Evolutionary conservation across 495 filamentous ascomycete species (phyloP).

Genomic region (Bathelium albidoporum): DNA sequence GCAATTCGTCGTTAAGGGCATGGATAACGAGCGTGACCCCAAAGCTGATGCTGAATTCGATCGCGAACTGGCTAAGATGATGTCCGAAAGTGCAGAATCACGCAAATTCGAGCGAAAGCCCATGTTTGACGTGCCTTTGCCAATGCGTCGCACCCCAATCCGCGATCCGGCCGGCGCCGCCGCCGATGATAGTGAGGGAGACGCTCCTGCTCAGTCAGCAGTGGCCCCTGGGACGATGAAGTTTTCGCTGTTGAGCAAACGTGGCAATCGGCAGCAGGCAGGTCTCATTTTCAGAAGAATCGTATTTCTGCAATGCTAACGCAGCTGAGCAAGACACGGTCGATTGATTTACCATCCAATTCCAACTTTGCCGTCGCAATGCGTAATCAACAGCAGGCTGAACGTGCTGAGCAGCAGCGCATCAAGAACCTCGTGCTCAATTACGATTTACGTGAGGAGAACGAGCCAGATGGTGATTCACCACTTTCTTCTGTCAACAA

Average conservation of each 20-base stretch:
- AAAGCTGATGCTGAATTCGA: slow-evolving; percentile 96
- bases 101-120: slow-evolving; percentile 89
- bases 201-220: slow-evolving; percentile 31
- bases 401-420: slow-evolving; percentile 90
- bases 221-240: slow-evolving; percentile 59
- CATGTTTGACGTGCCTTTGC: slow-evolving; percentile 85
- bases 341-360: slow-evolving; percentile 87
- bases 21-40: slow-evolving; percentile 84
- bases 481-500: slow-evolving; percentile 28
- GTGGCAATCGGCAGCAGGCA: slow-evolving; percentile 89
- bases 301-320: slow-evolving; percentile 5
- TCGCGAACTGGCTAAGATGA: slow-evolving; percentile 96
- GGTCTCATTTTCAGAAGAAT: slow-evolving; percentile 20
- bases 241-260: slow-evolving; percentile 91
- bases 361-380: slow-evolving; percentile 91
- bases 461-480: slow-evolving; percentile 66
- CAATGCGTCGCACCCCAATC: slow-evolving; percentile 60
- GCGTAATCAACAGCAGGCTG: slow-evolving; percentile 88
- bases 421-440: slow-evolving; percentile 97
- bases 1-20: slow-evolving; percentile 77
- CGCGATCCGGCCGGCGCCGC: slow-evolving; percentile 43
- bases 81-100: slow-evolving; percentile 91
- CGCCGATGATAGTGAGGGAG: slow-evolving; percentile 40
- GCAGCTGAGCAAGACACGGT: slow-evolving; percentile 58
- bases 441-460: slow-evolving; percentile 76